Percentiles rank a stretch among this genome's conserved stretches.
Conservation (phyloP, 345 rosid species). For the Euphorbia pulcherrima region DNA sequence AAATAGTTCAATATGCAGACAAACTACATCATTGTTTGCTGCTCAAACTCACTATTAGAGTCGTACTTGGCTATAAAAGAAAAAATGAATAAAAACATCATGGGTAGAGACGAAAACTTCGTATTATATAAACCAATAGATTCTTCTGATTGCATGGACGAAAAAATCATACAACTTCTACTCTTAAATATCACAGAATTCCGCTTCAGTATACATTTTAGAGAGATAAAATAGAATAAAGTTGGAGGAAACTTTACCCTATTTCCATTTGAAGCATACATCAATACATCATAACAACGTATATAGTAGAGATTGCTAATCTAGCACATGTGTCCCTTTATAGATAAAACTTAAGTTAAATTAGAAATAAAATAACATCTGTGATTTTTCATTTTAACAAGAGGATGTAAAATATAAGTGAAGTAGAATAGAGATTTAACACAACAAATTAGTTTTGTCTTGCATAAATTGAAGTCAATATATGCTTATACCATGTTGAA, state of each 20-base stretch:
- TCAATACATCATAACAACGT: not conserved
- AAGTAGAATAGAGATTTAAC: no score
- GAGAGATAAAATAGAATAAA: not conserved
- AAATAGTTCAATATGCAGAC: not conserved
- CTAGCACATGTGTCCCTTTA: no score
- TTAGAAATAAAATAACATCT: no score
- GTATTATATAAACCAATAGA: no score
- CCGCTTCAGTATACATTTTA: not conserved
- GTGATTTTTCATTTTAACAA: no score
- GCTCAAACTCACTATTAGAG: not conserved
- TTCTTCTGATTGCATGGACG: not conserved
- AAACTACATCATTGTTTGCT: not conserved
- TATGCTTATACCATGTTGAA: no score
- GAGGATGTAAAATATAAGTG: no score
- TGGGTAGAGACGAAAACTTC: not conserved
- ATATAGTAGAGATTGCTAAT: no score
- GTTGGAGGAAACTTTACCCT: not conserved
- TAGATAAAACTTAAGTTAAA: no score
- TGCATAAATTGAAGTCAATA: no score
- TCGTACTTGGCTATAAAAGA: not conserved
- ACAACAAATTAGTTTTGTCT: no score
- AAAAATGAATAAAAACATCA: not conserved
- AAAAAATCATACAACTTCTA: not conserved
- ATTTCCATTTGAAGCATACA: not conserved
- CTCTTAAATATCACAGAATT: not conserved